These are phyloP conservation scores for Brasenia schreberi DNA, from an alignment of 164 flowering plant species.

Conservation along the genomic window DNA sequence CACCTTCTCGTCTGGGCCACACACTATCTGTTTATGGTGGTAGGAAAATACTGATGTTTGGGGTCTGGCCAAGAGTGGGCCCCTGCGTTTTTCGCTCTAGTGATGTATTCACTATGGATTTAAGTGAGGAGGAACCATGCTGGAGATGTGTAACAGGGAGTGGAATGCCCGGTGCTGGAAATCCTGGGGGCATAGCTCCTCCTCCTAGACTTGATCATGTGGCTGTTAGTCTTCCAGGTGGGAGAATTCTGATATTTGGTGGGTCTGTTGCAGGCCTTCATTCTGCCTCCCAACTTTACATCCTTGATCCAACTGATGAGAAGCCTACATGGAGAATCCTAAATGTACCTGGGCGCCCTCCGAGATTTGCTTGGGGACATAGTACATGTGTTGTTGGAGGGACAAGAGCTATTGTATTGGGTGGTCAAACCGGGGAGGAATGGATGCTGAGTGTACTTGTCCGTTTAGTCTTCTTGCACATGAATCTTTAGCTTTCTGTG, in stretches of 20 bases:
- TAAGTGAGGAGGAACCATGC: slow-evolving; percentile 77
- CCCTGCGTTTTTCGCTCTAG: slow-evolving; percentile 81
- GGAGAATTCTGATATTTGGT: slow-evolving; percentile 82
- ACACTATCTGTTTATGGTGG: slow-evolving; percentile 83
- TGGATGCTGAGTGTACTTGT: slow-evolving; percentile 52
- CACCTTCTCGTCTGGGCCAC: slow-evolving; percentile 85
- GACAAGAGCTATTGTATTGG: slow-evolving; percentile 81
- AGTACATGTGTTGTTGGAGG: slow-evolving; percentile 93
- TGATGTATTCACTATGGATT: slow-evolving; percentile 84
- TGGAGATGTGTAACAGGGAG: slow-evolving; percentile 87
- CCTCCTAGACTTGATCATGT: slow-evolving; percentile 93
- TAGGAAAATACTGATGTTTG: slow-evolving; percentile 84
- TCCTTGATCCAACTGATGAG: slow-evolving; percentile 84
- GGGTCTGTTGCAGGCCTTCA: slow-evolving; percentile 95
- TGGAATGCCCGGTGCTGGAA: slow-evolving; percentile 90
- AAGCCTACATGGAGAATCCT: slow-evolving; percentile 91
- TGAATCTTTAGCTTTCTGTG: background rate
- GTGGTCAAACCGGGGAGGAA: slow-evolving; percentile 91
- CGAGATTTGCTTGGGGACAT: slow-evolving; percentile 92
- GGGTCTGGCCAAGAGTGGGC: slow-evolving; percentile 91
- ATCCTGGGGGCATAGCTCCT: slow-evolving; percentile 80
- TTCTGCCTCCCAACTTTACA: slow-evolving; percentile 80
- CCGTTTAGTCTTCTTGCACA: background rate
- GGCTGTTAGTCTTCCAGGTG: slow-evolving; percentile 87
- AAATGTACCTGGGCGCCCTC: slow-evolving; percentile 81